These are phyloP conservation scores for Aureobasidium sp. DNA, from an alignment of 2,329 filamentous ascomycete genomes.

Conservation along the genomic window DNA sequence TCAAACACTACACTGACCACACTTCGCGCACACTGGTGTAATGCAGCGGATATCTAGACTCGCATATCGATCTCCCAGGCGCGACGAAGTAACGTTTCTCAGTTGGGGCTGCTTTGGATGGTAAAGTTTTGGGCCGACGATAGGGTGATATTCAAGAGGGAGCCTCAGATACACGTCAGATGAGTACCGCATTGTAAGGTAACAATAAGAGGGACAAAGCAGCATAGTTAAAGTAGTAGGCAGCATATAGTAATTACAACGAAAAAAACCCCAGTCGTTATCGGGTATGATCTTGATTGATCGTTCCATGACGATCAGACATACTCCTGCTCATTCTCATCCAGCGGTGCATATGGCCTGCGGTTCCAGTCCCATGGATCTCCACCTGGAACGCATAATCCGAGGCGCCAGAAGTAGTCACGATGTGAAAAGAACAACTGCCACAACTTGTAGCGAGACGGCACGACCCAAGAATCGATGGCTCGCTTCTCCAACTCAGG, in stretches of 20 bases:
- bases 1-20: no score
- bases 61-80: no score
- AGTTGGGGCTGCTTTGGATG: no score
- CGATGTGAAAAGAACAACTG: conserved; percentile 86
- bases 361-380: conserved; percentile 10
- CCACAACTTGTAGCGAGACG: conserved; percentile 68
- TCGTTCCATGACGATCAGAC: not conserved
- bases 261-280: not conserved
- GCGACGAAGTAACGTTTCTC: no score
- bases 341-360: not conserved
- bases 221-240: not conserved
- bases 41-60: no score
- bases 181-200: no score
- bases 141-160: no score
- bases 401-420: conserved; percentile 93
- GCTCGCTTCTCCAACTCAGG: not conserved
- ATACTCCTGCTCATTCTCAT: not conserved
- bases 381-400: conserved; percentile 64
- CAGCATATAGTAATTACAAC: not conserved
- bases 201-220: not conserved
- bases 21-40: no score
- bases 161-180: no score
- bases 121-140: no score
- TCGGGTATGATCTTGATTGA: not conserved
- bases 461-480: conserved; percentile 23